Percentiles rank a stretch among this genome's conserved stretches.
Conservation (phyloP, 2,329 filamentous ascomycete genomes). For the Tolypocladium pustulatum region DNA sequence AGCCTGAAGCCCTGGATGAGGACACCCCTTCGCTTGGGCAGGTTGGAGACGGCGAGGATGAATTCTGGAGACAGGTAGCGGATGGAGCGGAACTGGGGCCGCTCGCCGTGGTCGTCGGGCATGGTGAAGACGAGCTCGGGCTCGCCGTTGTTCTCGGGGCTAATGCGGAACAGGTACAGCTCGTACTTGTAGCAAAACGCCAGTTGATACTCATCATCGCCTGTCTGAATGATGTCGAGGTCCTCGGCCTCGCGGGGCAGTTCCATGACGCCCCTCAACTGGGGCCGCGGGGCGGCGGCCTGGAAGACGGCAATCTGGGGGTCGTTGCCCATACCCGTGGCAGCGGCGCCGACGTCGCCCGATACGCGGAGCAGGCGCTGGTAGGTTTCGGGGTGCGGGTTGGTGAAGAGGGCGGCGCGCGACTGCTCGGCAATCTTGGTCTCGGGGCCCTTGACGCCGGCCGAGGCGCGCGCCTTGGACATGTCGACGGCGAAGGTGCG, state of each 20-base stretch:
- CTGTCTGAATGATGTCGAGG: conserved; percentile 55
- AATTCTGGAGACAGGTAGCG: conserved; percentile 50
- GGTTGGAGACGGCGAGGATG: conserved; percentile 45
- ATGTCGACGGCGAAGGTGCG: conserved; percentile 57
- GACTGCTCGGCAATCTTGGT: conserved; percentile 39
- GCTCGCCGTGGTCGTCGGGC: conserved; percentile 32
- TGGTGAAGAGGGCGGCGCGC: conserved; percentile 41
- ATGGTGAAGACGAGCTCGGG: conserved; percentile 47
- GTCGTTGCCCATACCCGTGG: conserved; percentile 65
- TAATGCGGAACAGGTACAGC: conserved; percentile 56
- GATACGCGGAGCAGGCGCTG: conserved; percentile 49
- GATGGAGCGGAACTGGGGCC: conserved; percentile 45
- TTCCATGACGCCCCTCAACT: conserved; percentile 37
- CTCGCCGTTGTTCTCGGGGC: conserved; percentile 33
- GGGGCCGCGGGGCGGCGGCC: conserved; percentile 36
- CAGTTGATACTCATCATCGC: conserved; percentile 54
- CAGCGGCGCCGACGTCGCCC: conserved; percentile 63
- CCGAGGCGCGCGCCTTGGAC: conserved; percentile 20
- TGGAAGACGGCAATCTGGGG: conserved; percentile 76
- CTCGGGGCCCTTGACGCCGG: conserved; percentile 16
- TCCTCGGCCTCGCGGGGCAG: conserved; percentile 52
- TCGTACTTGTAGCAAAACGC: conserved; percentile 71
- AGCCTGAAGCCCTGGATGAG: conserved; percentile 47
- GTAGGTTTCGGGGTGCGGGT: conserved; percentile 40
- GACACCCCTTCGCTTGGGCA: conserved; percentile 47